Conservation (phyloP, 2,329 filamentous ascomycete species). For the Botrytis cinerea region DNA sequence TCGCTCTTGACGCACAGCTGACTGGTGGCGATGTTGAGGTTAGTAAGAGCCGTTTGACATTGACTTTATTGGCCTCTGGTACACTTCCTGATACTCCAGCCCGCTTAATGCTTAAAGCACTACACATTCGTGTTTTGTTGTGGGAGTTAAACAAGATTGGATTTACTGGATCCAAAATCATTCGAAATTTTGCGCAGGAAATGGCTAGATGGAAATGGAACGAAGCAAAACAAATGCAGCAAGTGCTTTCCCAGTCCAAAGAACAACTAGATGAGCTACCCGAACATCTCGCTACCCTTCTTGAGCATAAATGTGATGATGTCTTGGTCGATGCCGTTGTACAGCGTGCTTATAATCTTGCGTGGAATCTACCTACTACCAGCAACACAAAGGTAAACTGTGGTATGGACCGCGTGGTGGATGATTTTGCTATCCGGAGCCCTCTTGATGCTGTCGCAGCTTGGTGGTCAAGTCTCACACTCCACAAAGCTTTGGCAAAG, state of each 20-base stretch:
- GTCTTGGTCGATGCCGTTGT: constrained; percentile 77
- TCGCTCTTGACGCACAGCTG: constrained; percentile 89
- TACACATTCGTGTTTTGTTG: constrained; percentile 86
- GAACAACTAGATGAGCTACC: constrained; percentile 63
- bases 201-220: constrained; percentile 80
- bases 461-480: constrained; percentile 78
- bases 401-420: constrained; percentile 79
- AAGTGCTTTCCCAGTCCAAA: constrained; percentile 49
- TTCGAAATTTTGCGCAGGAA: constrained; percentile 70
- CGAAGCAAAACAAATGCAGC: constrained; percentile 68
- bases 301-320: constrained; percentile 78
- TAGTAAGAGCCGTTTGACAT: constrained; percentile 79
- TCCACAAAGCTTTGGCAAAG: constrained; percentile 68
- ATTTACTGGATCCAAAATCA: constrained; percentile 62
- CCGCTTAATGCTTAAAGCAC: constrained; percentile 85
- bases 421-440: constrained; percentile 81
- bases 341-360: constrained; percentile 84
- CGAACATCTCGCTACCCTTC: constrained; percentile 71
- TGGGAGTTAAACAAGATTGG: constrained; percentile 73
- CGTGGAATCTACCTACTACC: constrained; percentile 79
- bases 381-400: constrained; percentile 66
- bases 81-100: constrained; percentile 82
- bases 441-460: constrained; percentile 87
- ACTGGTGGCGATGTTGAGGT: constrained; percentile 88
- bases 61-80: constrained; percentile 84